phyloP scores from a whole-genome alignment of 345 rosid species.

The Citrus unshiu region DNA sequence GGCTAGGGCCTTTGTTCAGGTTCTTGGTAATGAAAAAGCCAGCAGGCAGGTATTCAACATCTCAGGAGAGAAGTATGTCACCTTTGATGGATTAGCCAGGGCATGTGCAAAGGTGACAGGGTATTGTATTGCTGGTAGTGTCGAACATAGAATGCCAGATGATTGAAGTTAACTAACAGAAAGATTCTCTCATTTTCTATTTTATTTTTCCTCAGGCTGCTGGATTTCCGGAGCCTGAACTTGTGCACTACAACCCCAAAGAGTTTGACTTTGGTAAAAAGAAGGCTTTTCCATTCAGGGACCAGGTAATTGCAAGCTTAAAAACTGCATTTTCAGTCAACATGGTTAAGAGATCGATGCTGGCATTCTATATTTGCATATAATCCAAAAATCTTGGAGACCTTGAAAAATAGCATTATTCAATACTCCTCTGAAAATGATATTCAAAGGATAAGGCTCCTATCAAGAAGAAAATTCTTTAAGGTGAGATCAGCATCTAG shows the following conservation, averaged over 20 bases:
- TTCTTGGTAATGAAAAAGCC: constrained; percentile 87
- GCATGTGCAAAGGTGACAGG: constrained; percentile 94
- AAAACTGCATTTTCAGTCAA: not conserved
- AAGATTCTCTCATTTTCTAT: not conserved
- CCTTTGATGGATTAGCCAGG: constrained; percentile 86
- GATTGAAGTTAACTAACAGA: not conserved
- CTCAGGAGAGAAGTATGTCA: constrained; percentile 87
- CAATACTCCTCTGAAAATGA: not conserved
- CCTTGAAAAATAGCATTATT: not conserved
- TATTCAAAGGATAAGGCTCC: not conserved
- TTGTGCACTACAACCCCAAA: constrained; percentile 82
- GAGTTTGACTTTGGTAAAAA: constrained; percentile 93
- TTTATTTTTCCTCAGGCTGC: constrained; percentile 56
- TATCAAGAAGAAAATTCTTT: not conserved
- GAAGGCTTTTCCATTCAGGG: constrained; percentile 98
- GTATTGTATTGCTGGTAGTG: not conserved
- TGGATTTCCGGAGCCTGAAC: constrained; percentile 94
- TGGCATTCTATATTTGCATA: not conserved
- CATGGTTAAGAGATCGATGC: not conserved
- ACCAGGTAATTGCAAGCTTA: constrained; percentile 53
- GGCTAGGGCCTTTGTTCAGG: constrained; percentile 71
- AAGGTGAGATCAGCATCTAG: not conserved
- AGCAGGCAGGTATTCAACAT: constrained; percentile 86
- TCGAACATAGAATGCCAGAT: not conserved
- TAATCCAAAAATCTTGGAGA: not conserved